Base-by-base conservation (phyloP, 2,329 filamentous ascomycete species). In the Fusarium chuoi region DNA sequence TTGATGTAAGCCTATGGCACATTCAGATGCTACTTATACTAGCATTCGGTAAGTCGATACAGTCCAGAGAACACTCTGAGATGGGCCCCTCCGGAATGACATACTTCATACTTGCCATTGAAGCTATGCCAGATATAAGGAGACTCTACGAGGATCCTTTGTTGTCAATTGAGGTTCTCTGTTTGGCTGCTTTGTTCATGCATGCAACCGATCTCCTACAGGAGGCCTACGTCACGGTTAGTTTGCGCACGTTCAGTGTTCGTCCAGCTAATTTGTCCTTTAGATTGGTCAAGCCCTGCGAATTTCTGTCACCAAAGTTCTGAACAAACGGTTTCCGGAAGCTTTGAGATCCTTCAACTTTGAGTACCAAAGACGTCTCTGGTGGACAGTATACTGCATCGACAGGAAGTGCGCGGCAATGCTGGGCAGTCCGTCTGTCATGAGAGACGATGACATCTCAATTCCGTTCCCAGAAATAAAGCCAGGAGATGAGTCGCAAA, bases 371-470 rank as follows among this genome's bases (percentile, higher is more conserved):
- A 68, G 73, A 18, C 67, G 62, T 9, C 59, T 76, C 8, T 76
- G 70, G 74, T 76, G 73, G 74, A 70, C 70, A 15, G 65, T 74
- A 7, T 76, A 75, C 42, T 76, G 74, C 15, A 75, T 76, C 10
- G 74, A 76, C 17, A 68, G 74, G 13, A 75, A 75, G 28, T 74
- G 67, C 24, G 70, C 73, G 20, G 60, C 63, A 12, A 69, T 75
- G 70, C 30, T 75, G 8, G 73, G 73, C 2, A 75, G 61, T 28
- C 73, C 62, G 2, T 75, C 70, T 2, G 51, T 71, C 12, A 75
- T 73, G 67, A 62, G 63, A 41, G 73, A 74, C 15, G 61, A 71
- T 3, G 70, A 75, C 15, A 70, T 75, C 20, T 74, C 73, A 7
- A 75, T 75, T 14, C 73, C 73, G 24, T 71, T 75, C 22, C 73